phyloP scores from a whole-genome alignment of 768 basidiomycete genomes.

The Pleurotus eryngii region DNA sequence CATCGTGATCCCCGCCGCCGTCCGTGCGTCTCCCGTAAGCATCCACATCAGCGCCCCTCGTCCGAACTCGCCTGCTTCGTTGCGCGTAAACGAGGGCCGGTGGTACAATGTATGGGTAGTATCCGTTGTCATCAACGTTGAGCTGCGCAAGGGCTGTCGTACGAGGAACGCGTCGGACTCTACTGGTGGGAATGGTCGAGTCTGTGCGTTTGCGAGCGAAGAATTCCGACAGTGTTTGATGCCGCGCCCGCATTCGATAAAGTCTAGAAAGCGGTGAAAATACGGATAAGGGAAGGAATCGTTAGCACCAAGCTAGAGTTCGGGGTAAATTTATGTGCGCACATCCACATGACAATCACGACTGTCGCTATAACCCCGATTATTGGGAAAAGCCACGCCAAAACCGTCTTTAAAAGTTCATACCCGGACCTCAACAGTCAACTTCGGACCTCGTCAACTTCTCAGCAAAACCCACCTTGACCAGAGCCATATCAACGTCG shows the following conservation, averaged over 20 bases:
- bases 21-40: conserved; percentile 34
- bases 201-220: conserved; percentile 8
- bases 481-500: conserved; percentile 20
- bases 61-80: conserved; percentile 16
- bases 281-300: too few relatives aligned
- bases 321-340: background rate
- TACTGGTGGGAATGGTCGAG: background rate
- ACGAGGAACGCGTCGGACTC: background rate
- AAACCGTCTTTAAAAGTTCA: background rate
- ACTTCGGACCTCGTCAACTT: too few relatives aligned
- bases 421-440: too few relatives aligned
- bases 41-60: conserved; percentile 36
- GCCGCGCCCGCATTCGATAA: conserved; percentile 7
- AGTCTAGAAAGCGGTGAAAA: conserved; percentile 7
- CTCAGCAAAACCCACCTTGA: conserved; percentile 6
- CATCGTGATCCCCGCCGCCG: conserved; percentile 24
- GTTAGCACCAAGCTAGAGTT: too few relatives aligned
- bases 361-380: conserved; percentile 20
- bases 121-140: conserved; percentile 13
- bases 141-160: conserved; percentile 1
- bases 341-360: conserved; percentile 7
- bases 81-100: conserved; percentile 19
- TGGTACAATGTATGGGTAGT: conserved; percentile 17
- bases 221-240: conserved; percentile 12
- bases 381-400: conserved; percentile 28